Percentiles rank a stretch among this genome's conserved stretches.
Evolutionary conservation across 1,284 basidiomycete species (phyloP).

Genomic region (Cryptococcus sp.): DNA sequence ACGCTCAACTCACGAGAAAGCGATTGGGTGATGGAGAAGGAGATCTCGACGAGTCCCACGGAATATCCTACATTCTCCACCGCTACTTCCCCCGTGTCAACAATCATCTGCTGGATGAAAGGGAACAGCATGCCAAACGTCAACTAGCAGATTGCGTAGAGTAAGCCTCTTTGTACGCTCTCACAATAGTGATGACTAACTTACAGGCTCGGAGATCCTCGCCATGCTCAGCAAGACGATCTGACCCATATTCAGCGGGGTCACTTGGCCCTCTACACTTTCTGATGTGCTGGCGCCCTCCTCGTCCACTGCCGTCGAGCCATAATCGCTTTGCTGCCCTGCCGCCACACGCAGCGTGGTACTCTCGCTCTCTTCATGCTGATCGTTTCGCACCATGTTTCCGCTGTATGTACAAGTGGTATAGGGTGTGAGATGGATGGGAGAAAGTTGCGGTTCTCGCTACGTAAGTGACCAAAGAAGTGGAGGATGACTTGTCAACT

Average conservation of each 20-base stretch:
- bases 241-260: constrained; percentile 25
- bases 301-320: neutral
- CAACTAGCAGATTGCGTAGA: constrained; percentile 7
- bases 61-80: constrained; percentile 31
- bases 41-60: constrained; percentile 27
- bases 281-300: neutral
- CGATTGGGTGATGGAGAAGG: constrained; percentile 28
- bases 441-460: too few relatives aligned
- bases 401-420: too few relatives aligned
- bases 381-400: too few relatives aligned
- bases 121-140: constrained; percentile 31
- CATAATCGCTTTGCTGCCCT: neutral
- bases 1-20: constrained; percentile 18
- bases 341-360: too few relatives aligned
- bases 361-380: too few relatives aligned
- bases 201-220: constrained; percentile 28
- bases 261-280: constrained; percentile 6
- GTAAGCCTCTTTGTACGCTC: neutral
- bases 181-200: neutral
- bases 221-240: constrained; percentile 25
- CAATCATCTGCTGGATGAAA: constrained; percentile 32
- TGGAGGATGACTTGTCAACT: too few relatives aligned
- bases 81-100: constrained; percentile 28
- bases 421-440: too few relatives aligned
- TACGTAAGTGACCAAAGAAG: too few relatives aligned